Evolutionary conservation across 2,329 filamentous ascomycete genomes (phyloP).

Genomic region (Cordyceps cateniannulata): DNA sequence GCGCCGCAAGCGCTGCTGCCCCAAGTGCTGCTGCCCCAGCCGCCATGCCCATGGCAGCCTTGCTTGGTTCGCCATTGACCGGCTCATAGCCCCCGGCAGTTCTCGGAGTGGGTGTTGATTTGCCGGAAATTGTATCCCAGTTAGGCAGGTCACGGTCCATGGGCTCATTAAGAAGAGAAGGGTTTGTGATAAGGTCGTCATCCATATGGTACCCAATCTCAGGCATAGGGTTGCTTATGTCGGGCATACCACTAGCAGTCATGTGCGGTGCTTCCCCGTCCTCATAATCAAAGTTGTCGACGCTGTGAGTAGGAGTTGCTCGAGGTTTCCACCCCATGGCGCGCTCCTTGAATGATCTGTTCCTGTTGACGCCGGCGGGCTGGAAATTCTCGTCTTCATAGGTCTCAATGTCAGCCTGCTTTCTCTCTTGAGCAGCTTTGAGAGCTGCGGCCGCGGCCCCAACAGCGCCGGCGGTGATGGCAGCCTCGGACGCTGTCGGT

Average conservation of each 20-base stretch:
- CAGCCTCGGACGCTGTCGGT: slow-evolving; percentile 50
- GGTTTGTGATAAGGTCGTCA: slow-evolving; percentile 74
- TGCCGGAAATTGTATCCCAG: slow-evolving; percentile 47
- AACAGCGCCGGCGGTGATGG: slow-evolving; percentile 51
- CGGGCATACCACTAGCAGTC: slow-evolving; percentile 63
- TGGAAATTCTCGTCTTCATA: slow-evolving; percentile 33
- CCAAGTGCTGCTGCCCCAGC: slow-evolving; percentile 48
- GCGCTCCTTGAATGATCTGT: slow-evolving; percentile 61
- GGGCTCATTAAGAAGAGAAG: slow-evolving; percentile 73
- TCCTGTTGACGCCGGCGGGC: slow-evolving; percentile 48
- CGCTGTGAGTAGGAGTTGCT: slow-evolving; percentile 51
- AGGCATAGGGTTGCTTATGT: slow-evolving; percentile 63
- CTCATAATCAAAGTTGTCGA: slow-evolving; percentile 50
- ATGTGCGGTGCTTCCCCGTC: slow-evolving; percentile 44
- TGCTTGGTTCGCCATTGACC: slow-evolving; percentile 24
- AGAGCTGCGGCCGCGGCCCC: slow-evolving; percentile 46
- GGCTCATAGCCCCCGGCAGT: slow-evolving; percentile 20
- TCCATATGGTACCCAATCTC: slow-evolving; percentile 61
- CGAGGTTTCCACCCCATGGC: slow-evolving; percentile 49
- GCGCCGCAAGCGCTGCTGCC: slow-evolving; percentile 37
- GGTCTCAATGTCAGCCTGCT: slow-evolving; percentile 30
- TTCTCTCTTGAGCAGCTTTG: slow-evolving; percentile 42
- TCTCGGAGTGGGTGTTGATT: slow-evolving; percentile 41
- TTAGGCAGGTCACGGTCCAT: slow-evolving; percentile 38
- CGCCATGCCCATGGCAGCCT: slow-evolving; percentile 41